Base-by-base conservation (phyloP, 306 rosid genomes). In the Quercus alba region DNA sequence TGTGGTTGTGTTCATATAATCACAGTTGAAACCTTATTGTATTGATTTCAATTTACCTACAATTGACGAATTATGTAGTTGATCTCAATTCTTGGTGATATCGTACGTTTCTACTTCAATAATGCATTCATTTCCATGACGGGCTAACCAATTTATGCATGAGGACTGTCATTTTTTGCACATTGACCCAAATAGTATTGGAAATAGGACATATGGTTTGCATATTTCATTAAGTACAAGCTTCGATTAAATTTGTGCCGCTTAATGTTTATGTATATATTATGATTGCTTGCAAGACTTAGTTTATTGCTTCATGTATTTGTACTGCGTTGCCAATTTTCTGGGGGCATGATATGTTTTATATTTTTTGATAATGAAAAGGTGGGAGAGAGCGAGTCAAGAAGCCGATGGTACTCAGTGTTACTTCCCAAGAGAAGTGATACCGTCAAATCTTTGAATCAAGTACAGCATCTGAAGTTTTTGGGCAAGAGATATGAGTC, bases 401-500 rank as follows among this genome's bases (percentile, higher is more conserved):
- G 83, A 52, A 70, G 75, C 52, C 90, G 88, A 84, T 83, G 89
- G 86, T 90, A 91, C 85, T 93, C 97, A 1, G 56, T 76, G 70
- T 56, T 89, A 81, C 56, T 75, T 15, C 59, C 64, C 31, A 92
- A 88, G 80, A 86, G 83, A 62, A 67, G 35, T n/a, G 67, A 74
- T 21, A 41, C 82, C 14, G 18, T 52, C 59, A 79, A 86, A 19
- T 61, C 90, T 38, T 12, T 75, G 2, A 33, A 74, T 85, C 81
- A 75, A 25, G 38, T 75, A 17, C 77, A 49, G 54, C 54, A 81
- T 49, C 72, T 81, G 74, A 85, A 85, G 41, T 82, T 79, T 68
- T 76, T 84, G 61, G 83, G 88, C n/a, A 85, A 80, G 51, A 88
- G 99, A 75, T 84, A 76, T 82, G 97, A 93, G 85, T 91, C 98